Base-by-base conservation (phyloP, 345 rosid species). In the Aquilaria yunnanensis region DNA sequence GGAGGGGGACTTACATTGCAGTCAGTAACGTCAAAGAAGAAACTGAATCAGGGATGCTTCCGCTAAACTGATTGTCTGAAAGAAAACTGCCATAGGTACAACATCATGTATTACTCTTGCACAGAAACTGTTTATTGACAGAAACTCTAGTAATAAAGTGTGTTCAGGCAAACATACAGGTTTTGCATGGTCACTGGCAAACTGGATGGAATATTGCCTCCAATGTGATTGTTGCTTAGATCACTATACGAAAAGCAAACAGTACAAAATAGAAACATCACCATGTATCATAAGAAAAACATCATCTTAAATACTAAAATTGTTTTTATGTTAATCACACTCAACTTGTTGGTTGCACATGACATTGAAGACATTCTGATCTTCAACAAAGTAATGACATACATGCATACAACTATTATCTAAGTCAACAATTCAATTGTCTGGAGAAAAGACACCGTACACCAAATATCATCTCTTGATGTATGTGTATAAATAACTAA, bases 191-290 rank as follows among this genome's bases (percentile, higher is more conserved):
- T 82, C 61, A 66, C 67, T 7, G 99, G 99, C 67, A 95, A 81
- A 75, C 49, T 81, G 67, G 86, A 67, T 33, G 99, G 99, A 69
- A 95, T 91, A 71, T 65, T 80, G 53, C 99, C 99, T 31, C 99
- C 97, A 31, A 95, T 95, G 45, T 10, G 88, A 70, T 95, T 95
- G 80, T 81, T 91, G 84, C 96, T 91, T 48, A 95, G 81, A 73
- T 87, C 96, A 80, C 99, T 95, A 88, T 66, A 61, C 59, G 12
- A 68, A 12, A 62, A 60, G 49, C 65, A 33, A 67, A 67, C 11
- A 62, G 41, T 33, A 53, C 46, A 67, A 59, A 3, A 49, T 31
- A 33, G 59, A 57, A 67, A 37, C 12, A 45, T 50, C 53, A 45
- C 45, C 12, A 23, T 54, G 48, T 46, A 59, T 16, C 51, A 14